Evolutionary conservation across 2,329 filamentous ascomycete species (phyloP).

Genomic region (Fusarium longipes): DNA sequence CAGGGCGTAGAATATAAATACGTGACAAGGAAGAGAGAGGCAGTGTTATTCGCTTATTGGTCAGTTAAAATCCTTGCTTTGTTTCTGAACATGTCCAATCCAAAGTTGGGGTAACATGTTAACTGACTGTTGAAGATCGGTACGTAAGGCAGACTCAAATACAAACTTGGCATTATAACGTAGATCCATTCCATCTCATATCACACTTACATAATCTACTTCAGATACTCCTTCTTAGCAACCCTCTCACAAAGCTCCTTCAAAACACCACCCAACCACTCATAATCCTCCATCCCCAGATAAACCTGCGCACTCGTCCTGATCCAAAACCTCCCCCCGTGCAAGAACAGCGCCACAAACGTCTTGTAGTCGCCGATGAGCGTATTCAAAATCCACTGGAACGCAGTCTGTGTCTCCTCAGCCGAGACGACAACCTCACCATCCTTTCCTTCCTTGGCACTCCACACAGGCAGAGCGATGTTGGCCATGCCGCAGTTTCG

Average conservation of each 20-base stretch:
- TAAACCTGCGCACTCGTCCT: conserved; percentile 86
- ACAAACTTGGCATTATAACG: background rate
- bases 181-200: background rate
- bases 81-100: background rate
- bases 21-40: background rate
- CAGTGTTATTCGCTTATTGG: background rate
- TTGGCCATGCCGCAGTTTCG: conserved; percentile 78
- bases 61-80: background rate
- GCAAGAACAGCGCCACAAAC: conserved; percentile 73
- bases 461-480: conserved; percentile 74
- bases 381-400: conserved; percentile 67
- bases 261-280: conserved; percentile 71
- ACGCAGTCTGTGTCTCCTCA: conserved; percentile 53
- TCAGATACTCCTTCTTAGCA: conserved; percentile 50
- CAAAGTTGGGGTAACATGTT: background rate
- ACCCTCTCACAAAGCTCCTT: conserved; percentile 60
- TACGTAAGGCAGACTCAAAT: background rate
- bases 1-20: background rate
- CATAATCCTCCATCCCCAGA: conserved; percentile 82
- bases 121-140: background rate
- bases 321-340: conserved; percentile 73
- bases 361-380: conserved; percentile 73
- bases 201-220: background rate
- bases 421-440: conserved; percentile 46
- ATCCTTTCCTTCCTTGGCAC: conserved; percentile 45